A percentile compares a stretch with the other conserved stretches of the same genome.
These are phyloP conservation scores for Septoria petroselini DNA, from an alignment of 2,329 filamentous ascomycete genomes.

Conservation along the genomic window DNA sequence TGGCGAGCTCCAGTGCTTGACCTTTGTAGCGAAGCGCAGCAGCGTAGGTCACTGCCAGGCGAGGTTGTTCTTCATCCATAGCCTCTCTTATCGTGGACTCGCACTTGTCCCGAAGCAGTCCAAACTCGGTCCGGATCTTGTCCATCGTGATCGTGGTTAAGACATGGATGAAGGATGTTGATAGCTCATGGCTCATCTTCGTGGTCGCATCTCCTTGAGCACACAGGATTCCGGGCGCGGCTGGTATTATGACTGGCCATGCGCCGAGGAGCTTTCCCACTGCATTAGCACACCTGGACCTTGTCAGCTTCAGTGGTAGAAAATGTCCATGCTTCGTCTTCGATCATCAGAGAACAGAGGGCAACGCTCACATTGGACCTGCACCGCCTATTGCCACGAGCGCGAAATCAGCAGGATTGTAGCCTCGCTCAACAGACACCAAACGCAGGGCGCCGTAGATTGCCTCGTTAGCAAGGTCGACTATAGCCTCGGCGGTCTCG, in stretches of 20 bases:
- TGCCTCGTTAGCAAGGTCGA: conserved; percentile 31
- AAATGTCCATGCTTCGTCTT: background rate
- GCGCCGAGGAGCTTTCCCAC: conserved; percentile 31
- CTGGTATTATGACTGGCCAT: conserved; percentile 32
- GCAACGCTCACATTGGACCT: conserved; percentile 22
- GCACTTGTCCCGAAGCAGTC: conserved; percentile 24
- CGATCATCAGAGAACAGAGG: background rate
- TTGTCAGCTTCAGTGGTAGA: background rate
- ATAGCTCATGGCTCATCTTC: conserved; percentile 33
- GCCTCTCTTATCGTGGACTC: conserved; percentile 28
- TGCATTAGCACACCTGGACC: conserved; percentile 18
- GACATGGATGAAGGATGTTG: conserved; percentile 29
- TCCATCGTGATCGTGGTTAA: conserved; percentile 28
- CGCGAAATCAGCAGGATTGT: conserved; percentile 33
- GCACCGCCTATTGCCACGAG: conserved; percentile 31
- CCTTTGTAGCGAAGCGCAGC: conserved; percentile 32
- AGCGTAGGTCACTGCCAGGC: conserved; percentile 22
- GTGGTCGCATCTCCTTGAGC: conserved; percentile 32
- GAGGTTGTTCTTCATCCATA: conserved; percentile 19
- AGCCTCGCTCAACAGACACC: conserved; percentile 30
- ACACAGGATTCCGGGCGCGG: conserved; percentile 31
- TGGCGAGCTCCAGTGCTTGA: conserved; percentile 29
- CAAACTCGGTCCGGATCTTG: conserved; percentile 22
- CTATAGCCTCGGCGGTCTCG: conserved; percentile 30
- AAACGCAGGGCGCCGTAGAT: conserved; percentile 31